phyloP scores from a whole-genome alignment of 2,329 filamentous ascomycete genomes.

The Colletotrichum salicis region DNA sequence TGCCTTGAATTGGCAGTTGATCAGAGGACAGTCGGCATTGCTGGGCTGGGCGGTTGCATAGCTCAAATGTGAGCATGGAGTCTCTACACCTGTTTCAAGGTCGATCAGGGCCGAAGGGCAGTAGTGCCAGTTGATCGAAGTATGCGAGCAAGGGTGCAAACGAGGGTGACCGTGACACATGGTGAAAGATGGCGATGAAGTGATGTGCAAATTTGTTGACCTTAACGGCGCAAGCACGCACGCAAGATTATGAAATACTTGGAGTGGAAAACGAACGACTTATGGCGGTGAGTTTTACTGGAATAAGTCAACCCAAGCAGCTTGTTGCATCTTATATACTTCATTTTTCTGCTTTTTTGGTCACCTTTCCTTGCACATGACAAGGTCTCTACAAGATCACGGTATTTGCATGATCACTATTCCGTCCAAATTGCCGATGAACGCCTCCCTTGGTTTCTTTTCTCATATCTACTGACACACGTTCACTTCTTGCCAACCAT shows the following conservation, averaged over 20 bases:
- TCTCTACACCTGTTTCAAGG: conserved; percentile 59
- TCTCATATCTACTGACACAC: conserved; percentile 7
- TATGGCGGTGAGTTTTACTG: background rate
- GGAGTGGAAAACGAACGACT: background rate
- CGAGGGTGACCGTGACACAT: conserved; percentile 68
- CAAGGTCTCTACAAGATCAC: background rate
- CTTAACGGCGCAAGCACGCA: no score
- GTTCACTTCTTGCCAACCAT: conserved; percentile 30
- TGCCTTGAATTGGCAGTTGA: conserved; percentile 62
- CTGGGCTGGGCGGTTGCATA: conserved; percentile 58
- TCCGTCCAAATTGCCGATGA: conserved; percentile 26
- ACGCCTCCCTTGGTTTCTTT: conserved; percentile 36
- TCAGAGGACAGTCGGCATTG: conserved; percentile 58
- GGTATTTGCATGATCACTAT: conserved; percentile 24
- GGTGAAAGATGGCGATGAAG: conserved; percentile 28
- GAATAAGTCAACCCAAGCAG: background rate
- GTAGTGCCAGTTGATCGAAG: conserved; percentile 66
- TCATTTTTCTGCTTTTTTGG: background rate
- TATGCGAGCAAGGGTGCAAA: conserved; percentile 62
- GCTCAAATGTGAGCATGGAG: conserved; percentile 59
- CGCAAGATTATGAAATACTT: background rate
- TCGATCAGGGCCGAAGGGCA: conserved; percentile 62
- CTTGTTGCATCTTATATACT: conserved; percentile 21
- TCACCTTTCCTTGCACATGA: background rate
- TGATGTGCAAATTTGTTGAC: no score